phyloP scores from a whole-genome alignment of 352 stramenopile species.

The Globisporangium barbulae region DNA sequence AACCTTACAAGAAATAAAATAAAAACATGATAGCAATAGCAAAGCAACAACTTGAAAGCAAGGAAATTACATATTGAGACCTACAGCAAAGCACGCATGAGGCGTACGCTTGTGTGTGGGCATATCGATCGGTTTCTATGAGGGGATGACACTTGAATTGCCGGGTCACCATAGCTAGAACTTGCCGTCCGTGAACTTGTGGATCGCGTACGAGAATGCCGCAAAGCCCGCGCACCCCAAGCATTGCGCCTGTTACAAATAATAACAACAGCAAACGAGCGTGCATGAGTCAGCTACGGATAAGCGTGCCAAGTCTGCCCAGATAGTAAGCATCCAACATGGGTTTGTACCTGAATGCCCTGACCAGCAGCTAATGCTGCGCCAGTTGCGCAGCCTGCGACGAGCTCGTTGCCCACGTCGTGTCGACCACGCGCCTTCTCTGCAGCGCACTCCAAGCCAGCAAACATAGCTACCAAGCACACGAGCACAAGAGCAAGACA shows the following conservation, averaged over 20 bases:
- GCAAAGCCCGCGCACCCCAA: constrained; percentile 92
- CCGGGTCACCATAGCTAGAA: constrained; percentile 29
- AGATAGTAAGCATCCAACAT: no score
- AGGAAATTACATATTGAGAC: constrained; percentile 7
- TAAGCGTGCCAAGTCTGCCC: no score
- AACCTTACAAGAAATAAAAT: not conserved
- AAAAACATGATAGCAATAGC: constrained; percentile 2
- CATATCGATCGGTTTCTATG: constrained; percentile 3
- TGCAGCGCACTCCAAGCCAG: constrained; percentile 91
- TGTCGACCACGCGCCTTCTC: constrained; percentile 94
- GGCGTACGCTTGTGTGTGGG: not conserved
- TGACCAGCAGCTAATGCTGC: constrained; percentile 92
- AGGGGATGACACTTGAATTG: not conserved
- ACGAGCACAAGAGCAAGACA: no score
- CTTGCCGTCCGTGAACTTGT: constrained; percentile 81
- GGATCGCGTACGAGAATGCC: constrained; percentile 89
- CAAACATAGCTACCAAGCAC: constrained; percentile 84
- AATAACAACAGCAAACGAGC: no score
- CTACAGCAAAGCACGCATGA: not conserved
- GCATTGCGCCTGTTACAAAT: constrained; percentile 61
- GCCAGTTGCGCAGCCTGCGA: constrained; percentile 94
- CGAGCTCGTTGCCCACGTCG: constrained; percentile 94
- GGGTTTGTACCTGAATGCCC: constrained; percentile 58
- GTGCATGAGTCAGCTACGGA: not conserved
- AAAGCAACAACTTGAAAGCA: not conserved